A percentile compares a stretch with the other conserved stretches of the same genome.
Conservation (phyloP, 257 asterid genomes). For the Solanum appendiculatum region DNA sequence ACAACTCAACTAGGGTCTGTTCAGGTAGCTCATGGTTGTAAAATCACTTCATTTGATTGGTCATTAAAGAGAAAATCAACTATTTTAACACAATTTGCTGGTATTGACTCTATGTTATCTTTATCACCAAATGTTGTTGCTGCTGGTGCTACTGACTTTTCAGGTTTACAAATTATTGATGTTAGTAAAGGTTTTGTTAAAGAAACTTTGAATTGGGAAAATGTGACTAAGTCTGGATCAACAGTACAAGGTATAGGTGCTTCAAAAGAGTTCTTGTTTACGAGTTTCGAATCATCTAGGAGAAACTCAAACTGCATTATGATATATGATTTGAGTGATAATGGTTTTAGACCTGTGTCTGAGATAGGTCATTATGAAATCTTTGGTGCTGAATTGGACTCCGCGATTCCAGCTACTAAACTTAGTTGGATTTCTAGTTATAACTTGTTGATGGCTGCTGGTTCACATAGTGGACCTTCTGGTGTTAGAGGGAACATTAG, state of each 20-base stretch:
- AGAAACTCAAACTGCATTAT: constrained; percentile 82
- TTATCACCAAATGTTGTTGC: constrained; percentile 57
- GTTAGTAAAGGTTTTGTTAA: constrained; percentile 49
- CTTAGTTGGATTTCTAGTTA: constrained; percentile 60
- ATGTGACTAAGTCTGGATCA: constrained; percentile 79
- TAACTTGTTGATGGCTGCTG: constrained; percentile 87
- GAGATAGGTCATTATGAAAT: constrained; percentile 74
- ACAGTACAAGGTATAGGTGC: constrained; percentile 83
- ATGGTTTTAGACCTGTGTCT: constrained; percentile 37
- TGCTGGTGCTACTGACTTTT: constrained; percentile 89
- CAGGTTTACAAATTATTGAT: constrained; percentile 83
- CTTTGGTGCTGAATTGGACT: constrained; percentile 79
- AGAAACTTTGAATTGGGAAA: constrained; percentile 81
- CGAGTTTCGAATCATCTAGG: constrained; percentile 88
- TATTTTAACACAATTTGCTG: constrained; percentile 67
- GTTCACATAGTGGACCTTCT: constrained; percentile 85
- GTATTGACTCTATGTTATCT: constrained; percentile 72
- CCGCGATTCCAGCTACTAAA: constrained; percentile 89
- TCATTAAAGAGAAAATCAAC: constrained; percentile 73
- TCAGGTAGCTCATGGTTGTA: constrained; percentile 91
- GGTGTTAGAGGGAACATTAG: constrained; percentile 73
- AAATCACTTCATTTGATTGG: constrained; percentile 91
- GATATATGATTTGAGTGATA: constrained; percentile 51
- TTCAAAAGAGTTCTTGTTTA: constrained; percentile 52
- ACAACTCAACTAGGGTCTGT: constrained; percentile 64